Conservation (phyloP, 768 basidiomycete genomes). For the Pilatotrama ljubarskyi region DNA sequence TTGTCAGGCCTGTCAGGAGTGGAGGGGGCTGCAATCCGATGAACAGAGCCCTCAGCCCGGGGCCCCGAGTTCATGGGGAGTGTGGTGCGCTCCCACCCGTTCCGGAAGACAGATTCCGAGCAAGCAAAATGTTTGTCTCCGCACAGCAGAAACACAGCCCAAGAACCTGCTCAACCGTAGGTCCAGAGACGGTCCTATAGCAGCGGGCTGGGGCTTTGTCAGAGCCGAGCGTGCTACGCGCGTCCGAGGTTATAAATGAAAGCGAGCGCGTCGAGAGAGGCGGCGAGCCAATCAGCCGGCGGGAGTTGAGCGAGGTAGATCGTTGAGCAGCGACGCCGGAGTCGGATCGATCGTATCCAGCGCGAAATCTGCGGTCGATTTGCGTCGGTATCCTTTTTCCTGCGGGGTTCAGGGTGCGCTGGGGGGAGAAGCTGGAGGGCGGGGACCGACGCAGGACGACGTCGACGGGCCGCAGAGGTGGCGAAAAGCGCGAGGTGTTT, state of each 20-base stretch:
- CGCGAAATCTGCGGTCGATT: not conserved
- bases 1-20: no score
- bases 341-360: not conserved
- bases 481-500: not conserved
- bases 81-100: no score
- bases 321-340: not conserved
- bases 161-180: not conserved
- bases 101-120: no score
- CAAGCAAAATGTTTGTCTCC: no score
- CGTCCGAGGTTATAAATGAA: not conserved
- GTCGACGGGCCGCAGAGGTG: no score
- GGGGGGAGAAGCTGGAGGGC: not conserved
- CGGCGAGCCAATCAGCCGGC: slow-evolving; percentile 1
- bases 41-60: no score
- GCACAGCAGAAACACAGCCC: not conserved
- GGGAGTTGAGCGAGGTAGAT: not conserved
- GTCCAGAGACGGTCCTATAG: no score
- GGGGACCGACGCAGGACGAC: not conserved
- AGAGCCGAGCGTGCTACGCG: not conserved
- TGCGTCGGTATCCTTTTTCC: no score
- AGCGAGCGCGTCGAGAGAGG: not conserved
- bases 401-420: not conserved
- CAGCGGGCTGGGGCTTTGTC: not conserved
- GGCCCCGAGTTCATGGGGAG: no score
- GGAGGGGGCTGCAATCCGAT: no score